Evolutionary conservation across 2,329 filamentous ascomycete species (phyloP), one percentile per base, ranked within the genome.

Genomic region (Calonectria pauciramosa): DNA sequence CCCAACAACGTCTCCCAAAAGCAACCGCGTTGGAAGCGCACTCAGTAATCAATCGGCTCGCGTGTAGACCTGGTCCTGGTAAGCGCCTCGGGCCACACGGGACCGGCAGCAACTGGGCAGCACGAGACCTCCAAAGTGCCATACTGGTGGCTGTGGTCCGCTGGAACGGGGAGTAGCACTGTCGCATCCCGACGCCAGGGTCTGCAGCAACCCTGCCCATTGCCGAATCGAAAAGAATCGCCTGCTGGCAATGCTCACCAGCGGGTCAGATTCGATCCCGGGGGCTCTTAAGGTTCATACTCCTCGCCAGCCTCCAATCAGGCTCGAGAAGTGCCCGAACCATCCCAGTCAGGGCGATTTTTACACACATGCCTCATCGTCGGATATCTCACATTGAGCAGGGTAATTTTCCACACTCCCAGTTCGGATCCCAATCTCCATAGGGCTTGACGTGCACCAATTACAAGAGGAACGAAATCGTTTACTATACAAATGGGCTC

Each of bases 41-140:
- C 16, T 11, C 51, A 32, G 16, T 10, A 65, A 49, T 23, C 26
- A n/a, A 49, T 23, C 47, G 41, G 64, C 32, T 54, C 20, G 16
- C 34, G 20, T 26, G 28, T 8, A 30, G 14, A 23, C 47, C 32
- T 36, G 28, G 30, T 20, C 32, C 30, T 20, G 26, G 64, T 23
- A n/a, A 26, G 44, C 30, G 18, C 32, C 47, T 67, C 44, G 44
- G 64, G 47, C 34, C 51, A 56, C 47, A 47, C 47, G 47, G 64
- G 64, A 69, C 70, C 26, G 38, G 59, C 38, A 63, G 71, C 26
- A 47, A 16, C 51, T 34, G 20, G 28, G 56, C 44, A 70, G 56
- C 66, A 73, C 71, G 67, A 70, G 67, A 73, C 72, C 68, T 71
- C 54, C 16, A 44, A 74, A 71, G 52, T 74, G 72, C 72, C 54